These are phyloP conservation scores for Blastobotrys americana DNA, from an alignment of 805 yeast genomes.

Conservation along the genomic window DNA sequence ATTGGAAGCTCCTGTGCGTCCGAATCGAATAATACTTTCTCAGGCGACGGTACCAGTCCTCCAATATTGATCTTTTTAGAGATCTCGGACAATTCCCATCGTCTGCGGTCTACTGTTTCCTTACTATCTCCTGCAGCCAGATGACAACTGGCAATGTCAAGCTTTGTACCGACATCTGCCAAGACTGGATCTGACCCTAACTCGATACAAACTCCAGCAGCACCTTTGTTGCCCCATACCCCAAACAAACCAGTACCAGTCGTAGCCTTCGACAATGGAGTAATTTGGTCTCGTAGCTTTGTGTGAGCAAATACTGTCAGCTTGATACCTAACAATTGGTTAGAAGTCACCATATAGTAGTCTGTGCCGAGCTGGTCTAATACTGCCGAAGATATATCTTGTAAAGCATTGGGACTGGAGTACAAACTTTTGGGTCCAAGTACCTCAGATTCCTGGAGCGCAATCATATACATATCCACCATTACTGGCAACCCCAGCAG, in stretches of 20 bases:
- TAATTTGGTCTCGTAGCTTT: slow-evolving; percentile 34
- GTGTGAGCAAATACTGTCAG: slow-evolving; percentile 38
- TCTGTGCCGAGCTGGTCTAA: slow-evolving; percentile 20
- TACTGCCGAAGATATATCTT: slow-evolving; percentile 19
- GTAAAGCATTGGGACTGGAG: slow-evolving; percentile 29
- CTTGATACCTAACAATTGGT: slow-evolving; percentile 48
- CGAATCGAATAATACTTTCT: slow-evolving; percentile 24
- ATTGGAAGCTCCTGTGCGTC: slow-evolving; percentile 24
- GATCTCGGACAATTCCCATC: slow-evolving; percentile 41
- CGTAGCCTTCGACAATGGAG: slow-evolving; percentile 34
- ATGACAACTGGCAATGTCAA: slow-evolving; percentile 44
- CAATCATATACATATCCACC: slow-evolving; percentile 34
- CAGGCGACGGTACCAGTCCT: slow-evolving; percentile 22
- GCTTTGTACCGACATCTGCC: slow-evolving; percentile 24
- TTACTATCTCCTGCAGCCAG: slow-evolving; percentile 44
- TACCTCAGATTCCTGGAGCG: slow-evolving; percentile 47
- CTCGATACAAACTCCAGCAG: slow-evolving; percentile 40
- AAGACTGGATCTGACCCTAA: slow-evolving; percentile 34
- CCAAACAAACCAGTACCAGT: slow-evolving; percentile 53
- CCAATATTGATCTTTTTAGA: slow-evolving; percentile 25
- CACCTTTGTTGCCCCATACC: slow-evolving; percentile 58
- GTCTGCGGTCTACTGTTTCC: slow-evolving; percentile 33
- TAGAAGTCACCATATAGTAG: slow-evolving; percentile 36
- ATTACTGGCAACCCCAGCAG: slow-evolving; percentile 18
- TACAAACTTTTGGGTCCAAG: slow-evolving; percentile 31